Evolutionary conservation across 352 stramenopile species (phyloP).

Genomic region (Pythium grandisporangium): DNA sequence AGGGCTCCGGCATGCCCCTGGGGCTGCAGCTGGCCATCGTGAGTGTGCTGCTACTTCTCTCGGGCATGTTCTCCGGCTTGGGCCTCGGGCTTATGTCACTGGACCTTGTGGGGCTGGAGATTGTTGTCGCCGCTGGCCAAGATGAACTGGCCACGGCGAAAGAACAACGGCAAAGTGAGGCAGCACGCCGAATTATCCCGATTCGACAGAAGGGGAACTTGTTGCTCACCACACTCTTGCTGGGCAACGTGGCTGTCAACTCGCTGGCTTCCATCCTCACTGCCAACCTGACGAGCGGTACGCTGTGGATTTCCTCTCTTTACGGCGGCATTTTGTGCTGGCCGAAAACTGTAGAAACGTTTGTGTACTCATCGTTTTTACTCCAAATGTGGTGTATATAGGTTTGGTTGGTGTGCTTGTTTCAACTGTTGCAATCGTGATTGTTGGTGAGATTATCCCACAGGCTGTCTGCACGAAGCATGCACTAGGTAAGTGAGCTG

Average conservation of each 20-base stretch:
- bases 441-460: constrained; percentile 91
- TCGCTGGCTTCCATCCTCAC: constrained; percentile 95
- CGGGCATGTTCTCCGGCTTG: constrained; percentile 90
- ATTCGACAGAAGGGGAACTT: constrained; percentile 94
- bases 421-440: constrained; percentile 90
- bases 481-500: constrained; percentile 70
- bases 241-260: constrained; percentile 96
- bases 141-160: constrained; percentile 66
- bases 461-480: constrained; percentile 87
- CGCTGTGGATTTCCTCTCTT: background rate
- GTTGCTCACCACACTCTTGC: constrained; percentile 92
- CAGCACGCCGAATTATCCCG: constrained; percentile 74
- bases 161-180: constrained; percentile 47
- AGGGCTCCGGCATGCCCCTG: too few relatives aligned
- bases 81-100: constrained; percentile 96
- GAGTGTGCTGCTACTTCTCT: constrained; percentile 71
- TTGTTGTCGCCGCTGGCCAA: constrained; percentile 90
- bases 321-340: too few relatives aligned
- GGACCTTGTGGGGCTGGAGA: constrained; percentile 96
- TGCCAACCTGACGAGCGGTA: constrained; percentile 67
- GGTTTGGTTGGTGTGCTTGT: constrained; percentile 83
- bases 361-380: background rate
- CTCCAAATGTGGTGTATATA: background rate
- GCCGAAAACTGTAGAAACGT: constrained; percentile 13
- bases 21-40: constrained; percentile 39